A percentile compares a stretch with the other conserved stretches of the same genome.
Evolutionary conservation across 768 basidiomycete genomes (phyloP).

Genomic region (Amanita pseudoporphyria): DNA sequence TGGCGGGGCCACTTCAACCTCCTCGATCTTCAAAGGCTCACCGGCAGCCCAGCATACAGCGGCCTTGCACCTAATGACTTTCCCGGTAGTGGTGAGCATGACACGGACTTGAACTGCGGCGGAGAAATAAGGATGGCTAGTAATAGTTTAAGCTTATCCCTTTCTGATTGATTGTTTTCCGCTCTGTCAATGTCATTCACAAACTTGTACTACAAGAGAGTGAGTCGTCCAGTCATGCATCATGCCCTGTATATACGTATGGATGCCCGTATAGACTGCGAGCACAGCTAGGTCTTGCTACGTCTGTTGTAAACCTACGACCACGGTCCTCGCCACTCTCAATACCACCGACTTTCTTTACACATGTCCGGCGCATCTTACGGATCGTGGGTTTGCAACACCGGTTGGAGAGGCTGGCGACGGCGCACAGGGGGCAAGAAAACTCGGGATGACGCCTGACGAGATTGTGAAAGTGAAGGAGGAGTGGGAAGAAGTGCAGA

Average conservation of each 20-base stretch:
- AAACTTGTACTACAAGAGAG: slow-evolving; percentile 87
- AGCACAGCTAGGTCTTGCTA: slow-evolving; percentile 74
- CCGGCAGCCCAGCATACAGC: slow-evolving; percentile 95
- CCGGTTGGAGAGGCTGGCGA: slow-evolving; percentile 30
- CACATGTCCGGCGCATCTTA: slow-evolving; percentile 71
- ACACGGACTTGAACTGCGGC: slow-evolving; percentile 13
- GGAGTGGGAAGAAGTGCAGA: slow-evolving; percentile 74
- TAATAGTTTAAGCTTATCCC: no score
- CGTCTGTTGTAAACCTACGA: slow-evolving; percentile 72
- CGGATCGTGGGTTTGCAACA: slow-evolving; percentile 68
- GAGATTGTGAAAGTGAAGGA: slow-evolving; percentile 71
- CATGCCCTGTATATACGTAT: slow-evolving; percentile 4
- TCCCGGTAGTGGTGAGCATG: slow-evolving; percentile 74
- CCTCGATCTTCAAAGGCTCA: slow-evolving; percentile 77
- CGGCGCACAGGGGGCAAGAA: slow-evolving; percentile 22
- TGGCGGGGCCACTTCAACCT: slow-evolving; percentile 91
- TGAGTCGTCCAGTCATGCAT: slow-evolving; percentile 27
- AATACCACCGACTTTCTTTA: slow-evolving; percentile 84
- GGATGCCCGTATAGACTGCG: slow-evolving; percentile 42
- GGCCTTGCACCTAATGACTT: slow-evolving; percentile 80
- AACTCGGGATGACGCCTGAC: slow-evolving; percentile 43
- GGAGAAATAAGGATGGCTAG: neutral
- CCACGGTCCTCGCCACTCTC: slow-evolving; percentile 76
- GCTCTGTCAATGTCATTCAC: slow-evolving; percentile 49
- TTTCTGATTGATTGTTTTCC: no score